These are phyloP conservation scores for Hypoxylon sp. DNA, from an alignment of 2,329 filamentous ascomycete genomes.

Conservation along the genomic window DNA sequence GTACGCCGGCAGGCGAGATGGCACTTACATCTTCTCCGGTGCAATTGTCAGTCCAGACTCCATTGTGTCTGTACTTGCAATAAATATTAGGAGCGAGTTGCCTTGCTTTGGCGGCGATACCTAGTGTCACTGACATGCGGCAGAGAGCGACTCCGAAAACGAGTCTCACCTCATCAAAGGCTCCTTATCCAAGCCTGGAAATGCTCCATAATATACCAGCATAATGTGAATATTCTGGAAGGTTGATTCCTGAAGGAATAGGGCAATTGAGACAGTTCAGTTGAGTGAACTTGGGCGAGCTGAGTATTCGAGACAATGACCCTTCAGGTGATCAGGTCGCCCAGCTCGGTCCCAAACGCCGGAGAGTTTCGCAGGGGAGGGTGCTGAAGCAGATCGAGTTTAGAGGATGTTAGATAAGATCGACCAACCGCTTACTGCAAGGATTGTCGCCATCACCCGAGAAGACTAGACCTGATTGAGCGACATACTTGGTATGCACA, in stretches of 20 bases:
- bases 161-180: conserved; percentile 21
- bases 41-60: not conserved
- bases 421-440: conserved; percentile 28
- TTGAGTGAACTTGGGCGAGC: conserved; percentile 19
- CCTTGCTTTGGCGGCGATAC: conserved; percentile 20
- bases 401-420: conserved; percentile 45
- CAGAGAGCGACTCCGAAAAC: conserved; percentile 26
- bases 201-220: conserved; percentile 2
- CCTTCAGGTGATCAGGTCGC: conserved; percentile 40
- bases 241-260: conserved; percentile 8
- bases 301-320: conserved; percentile 40
- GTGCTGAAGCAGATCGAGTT: conserved; percentile 49
- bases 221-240: conserved; percentile 5
- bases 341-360: conserved; percentile 47
- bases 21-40: conserved; percentile 13
- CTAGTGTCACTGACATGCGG: conserved; percentile 24
- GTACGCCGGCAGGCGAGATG: conserved; percentile 5
- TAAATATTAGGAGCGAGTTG: not conserved
- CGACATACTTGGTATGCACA: conserved; percentile 24
- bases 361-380: conserved; percentile 49
- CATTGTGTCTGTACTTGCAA: conserved; percentile 3
- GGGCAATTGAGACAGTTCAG: conserved; percentile 26
- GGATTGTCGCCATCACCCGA: conserved; percentile 40
- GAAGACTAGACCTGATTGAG: conserved; percentile 35
- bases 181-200: conserved; percentile 17